These are phyloP conservation scores for Pueraria montana DNA, from an alignment of 306 rosid genomes.

Conservation along the genomic window DNA sequence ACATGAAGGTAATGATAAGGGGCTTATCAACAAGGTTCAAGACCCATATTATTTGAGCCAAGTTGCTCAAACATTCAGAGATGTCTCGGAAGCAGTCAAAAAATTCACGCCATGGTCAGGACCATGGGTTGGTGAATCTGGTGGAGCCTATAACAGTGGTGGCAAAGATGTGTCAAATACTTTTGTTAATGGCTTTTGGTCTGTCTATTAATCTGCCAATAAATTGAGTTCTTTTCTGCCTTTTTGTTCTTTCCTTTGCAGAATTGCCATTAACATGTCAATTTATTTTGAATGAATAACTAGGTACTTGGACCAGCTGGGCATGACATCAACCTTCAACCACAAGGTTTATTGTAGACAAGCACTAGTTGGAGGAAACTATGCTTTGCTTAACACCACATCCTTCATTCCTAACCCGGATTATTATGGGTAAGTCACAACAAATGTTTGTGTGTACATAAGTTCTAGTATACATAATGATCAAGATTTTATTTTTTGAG, in stretches of 20 bases:
- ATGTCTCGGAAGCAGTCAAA: conserved; percentile 37
- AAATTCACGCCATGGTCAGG: conserved; percentile 56
- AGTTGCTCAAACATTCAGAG: conserved; percentile 57
- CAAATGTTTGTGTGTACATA: neutral
- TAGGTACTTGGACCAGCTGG: conserved; percentile 79
- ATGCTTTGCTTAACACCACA: conserved; percentile 70
- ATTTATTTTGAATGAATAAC: conserved; percentile 6
- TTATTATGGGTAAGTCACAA: conserved; percentile 60
- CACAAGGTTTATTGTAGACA: conserved; percentile 77
- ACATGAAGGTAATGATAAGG: conserved; percentile 60
- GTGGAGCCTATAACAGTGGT: conserved; percentile 86
- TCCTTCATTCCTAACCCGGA: conserved; percentile 77
- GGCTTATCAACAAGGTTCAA: conserved; percentile 62
- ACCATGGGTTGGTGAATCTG: conserved; percentile 84
- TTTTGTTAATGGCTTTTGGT: conserved; percentile 77
- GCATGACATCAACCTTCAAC: conserved; percentile 65
- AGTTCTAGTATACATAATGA: neutral
- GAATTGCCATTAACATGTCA: neutral
- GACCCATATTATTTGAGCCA: conserved; percentile 63
- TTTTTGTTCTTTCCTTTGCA: neutral
- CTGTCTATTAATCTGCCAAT: neutral
- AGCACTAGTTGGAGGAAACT: conserved; percentile 74
- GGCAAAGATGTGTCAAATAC: conserved; percentile 71
- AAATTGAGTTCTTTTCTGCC: neutral
- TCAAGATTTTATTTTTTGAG: no score